These are phyloP conservation scores for Russula virescens DNA, from an alignment of 768 basidiomycete genomes.

Conservation along the genomic window DNA sequence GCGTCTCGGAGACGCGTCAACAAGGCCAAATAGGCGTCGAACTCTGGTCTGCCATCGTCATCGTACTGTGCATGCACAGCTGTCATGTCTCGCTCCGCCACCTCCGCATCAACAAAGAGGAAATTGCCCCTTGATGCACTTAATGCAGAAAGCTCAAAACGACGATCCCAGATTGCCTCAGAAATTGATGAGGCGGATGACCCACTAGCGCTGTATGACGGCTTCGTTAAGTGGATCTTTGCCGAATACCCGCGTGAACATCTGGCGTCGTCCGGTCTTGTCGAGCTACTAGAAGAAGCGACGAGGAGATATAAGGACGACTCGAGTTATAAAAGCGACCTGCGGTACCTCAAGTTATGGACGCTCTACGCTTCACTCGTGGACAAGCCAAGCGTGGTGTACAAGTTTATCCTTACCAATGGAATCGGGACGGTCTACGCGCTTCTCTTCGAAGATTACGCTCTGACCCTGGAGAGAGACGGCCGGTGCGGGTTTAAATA, in stretches of 20 bases:
- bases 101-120: conserved; percentile 5
- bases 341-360: conserved; percentile 92
- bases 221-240: conserved; percentile 86
- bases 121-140: conserved; percentile 6
- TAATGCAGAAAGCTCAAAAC: conserved; percentile 10
- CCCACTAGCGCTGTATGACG: conserved; percentile 76
- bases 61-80: background rate
- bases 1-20: conserved; percentile 21
- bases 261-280: conserved; percentile 63
- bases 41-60: too few relatives aligned
- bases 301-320: conserved; percentile 80
- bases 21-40: conserved; percentile 17
- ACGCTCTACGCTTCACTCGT: conserved; percentile 77
- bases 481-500: conserved; percentile 49
- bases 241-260: conserved; percentile 69
- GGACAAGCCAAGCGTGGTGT: conserved; percentile 62
- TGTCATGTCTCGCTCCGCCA: conserved; percentile 11
- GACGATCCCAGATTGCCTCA: conserved; percentile 31
- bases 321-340: conserved; percentile 76
- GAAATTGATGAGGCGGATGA: conserved; percentile 64
- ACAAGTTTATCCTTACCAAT: conserved; percentile 45
- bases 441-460: conserved; percentile 88
- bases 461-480: conserved; percentile 64
- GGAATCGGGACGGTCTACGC: conserved; percentile 65
- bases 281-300: conserved; percentile 78